These are phyloP conservation scores for Rhynchospora tenuis DNA, from an alignment of 176 grass and related monocot species.

Conservation along the genomic window DNA sequence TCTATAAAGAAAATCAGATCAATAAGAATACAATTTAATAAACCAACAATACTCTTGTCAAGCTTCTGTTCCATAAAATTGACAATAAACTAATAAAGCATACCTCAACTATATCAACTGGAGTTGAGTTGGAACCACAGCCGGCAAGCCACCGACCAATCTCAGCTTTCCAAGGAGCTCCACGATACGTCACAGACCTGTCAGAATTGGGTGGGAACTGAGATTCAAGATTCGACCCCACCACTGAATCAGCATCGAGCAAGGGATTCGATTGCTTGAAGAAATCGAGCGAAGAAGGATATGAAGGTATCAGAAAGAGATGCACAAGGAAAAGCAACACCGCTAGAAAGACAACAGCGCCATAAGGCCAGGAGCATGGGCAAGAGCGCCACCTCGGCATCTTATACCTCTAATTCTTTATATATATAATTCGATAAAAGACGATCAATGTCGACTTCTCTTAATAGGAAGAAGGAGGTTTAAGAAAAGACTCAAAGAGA, in stretches of 20 bases:
- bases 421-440: neutral
- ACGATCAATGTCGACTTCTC: neutral
- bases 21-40: too few relatives aligned
- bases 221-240: slow-evolving; percentile 31
- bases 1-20: too few relatives aligned
- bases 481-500: too few relatives aligned
- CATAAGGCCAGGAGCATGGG: slow-evolving; percentile 42
- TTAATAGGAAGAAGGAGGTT: neutral
- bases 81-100: too few relatives aligned
- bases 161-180: slow-evolving; percentile 60
- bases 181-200: slow-evolving; percentile 40
- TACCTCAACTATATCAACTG: slow-evolving; percentile 60
- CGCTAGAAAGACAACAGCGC: slow-evolving; percentile 32
- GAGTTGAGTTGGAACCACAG: slow-evolving; percentile 33
- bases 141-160: slow-evolving; percentile 72
- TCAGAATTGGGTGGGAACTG: slow-evolving; percentile 45
- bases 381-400: slow-evolving; percentile 16
- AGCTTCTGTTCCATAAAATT: too few relatives aligned
- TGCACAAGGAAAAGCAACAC: slow-evolving; percentile 33
- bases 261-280: neutral
- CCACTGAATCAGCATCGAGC: neutral
- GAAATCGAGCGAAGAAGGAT: slow-evolving; percentile 44
- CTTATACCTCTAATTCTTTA: neutral
- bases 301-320: slow-evolving; percentile 50
- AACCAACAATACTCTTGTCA: too few relatives aligned